Conservation (phyloP, 2,329 filamentous ascomycete species). For the Ramichloridium luteum region DNA sequence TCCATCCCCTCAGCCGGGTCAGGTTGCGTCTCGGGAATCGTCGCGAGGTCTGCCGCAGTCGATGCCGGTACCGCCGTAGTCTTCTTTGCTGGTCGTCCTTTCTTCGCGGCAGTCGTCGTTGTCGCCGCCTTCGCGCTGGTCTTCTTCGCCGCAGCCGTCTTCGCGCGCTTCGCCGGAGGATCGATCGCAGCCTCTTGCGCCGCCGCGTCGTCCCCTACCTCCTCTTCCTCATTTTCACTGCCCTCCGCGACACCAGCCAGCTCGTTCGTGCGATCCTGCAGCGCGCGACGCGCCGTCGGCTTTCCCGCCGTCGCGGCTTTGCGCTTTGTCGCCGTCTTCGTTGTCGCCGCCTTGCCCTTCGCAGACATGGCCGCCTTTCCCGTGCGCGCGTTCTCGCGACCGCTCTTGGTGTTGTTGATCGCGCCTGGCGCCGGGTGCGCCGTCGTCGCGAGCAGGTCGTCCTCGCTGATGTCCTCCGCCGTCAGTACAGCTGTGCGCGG, state of each 20-base stretch:
- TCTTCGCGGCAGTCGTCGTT: constrained; percentile 12
- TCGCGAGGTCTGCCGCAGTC: too few species aligned
- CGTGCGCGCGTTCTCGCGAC: constrained; percentile 12
- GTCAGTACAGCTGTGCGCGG: not conserved
- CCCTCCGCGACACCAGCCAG: too few species aligned
- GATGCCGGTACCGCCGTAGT: constrained; percentile 22
- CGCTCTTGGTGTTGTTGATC: constrained; percentile 5
- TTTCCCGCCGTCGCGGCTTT: constrained; percentile 23
- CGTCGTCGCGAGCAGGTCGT: constrained; percentile 12
- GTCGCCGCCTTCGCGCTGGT: constrained; percentile 9
- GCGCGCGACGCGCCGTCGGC: constrained; percentile 29
- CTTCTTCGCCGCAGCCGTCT: constrained; percentile 9
- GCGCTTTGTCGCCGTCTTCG: constrained; percentile 30
- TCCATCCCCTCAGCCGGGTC: constrained; percentile 29
- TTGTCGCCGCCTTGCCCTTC: constrained; percentile 26
- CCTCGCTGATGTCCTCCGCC: constrained; percentile 8
- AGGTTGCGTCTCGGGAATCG: constrained; percentile 36
- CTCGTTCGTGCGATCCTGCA: constrained; percentile 29
- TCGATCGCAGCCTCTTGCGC: constrained; percentile 19
- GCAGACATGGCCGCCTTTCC: constrained; percentile 20
- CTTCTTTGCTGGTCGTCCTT: constrained; percentile 20
- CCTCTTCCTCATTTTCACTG: constrained; percentile 30
- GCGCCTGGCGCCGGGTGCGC: too few species aligned
- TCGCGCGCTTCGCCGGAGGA: constrained; percentile 22
- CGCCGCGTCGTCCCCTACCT: constrained; percentile 31